A percentile compares a stretch with the other conserved stretches of the same genome.
These are phyloP conservation scores for Bonia amplexicaulis DNA, from an alignment of 176 grass and related monocot genomes.

Conservation along the genomic window DNA sequence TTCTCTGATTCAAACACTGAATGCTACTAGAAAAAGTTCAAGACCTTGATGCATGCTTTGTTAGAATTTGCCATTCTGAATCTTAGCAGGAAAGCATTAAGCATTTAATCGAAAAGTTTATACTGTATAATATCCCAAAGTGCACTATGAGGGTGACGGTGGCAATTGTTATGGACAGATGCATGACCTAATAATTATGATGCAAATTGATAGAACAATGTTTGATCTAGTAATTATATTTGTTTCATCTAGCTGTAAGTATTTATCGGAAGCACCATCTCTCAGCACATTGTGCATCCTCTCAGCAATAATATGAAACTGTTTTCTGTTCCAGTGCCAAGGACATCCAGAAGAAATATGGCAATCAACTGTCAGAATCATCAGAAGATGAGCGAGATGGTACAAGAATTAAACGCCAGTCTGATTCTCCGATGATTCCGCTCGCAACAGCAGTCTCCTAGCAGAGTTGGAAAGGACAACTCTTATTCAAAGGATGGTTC, in stretches of 20 bases:
- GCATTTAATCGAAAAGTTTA: not conserved
- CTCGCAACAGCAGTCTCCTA: not conserved
- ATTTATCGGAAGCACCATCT: not conserved
- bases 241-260: not conserved
- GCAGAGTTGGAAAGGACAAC: conserved; percentile 4
- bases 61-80: not conserved
- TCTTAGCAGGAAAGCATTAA: not conserved
- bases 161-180: not conserved
- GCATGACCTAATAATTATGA: not conserved
- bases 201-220: not conserved
- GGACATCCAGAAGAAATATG: conserved; percentile 27
- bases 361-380: conserved; percentile 28
- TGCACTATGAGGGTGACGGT: not conserved
- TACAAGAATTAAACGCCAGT: conserved; percentile 15
- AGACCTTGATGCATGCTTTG: not conserved
- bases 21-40: not conserved
- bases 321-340: conserved; percentile 40
- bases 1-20: not conserved
- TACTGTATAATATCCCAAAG: not conserved
- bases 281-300: not conserved
- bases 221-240: not conserved
- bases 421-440: conserved; percentile 6
- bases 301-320: conserved; percentile 10
- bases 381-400: conserved; percentile 39
- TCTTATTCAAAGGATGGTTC: conserved; percentile 11